Base-by-base conservation (phyloP, 192 early-diverging fungal species). In the Backusella circina region DNA sequence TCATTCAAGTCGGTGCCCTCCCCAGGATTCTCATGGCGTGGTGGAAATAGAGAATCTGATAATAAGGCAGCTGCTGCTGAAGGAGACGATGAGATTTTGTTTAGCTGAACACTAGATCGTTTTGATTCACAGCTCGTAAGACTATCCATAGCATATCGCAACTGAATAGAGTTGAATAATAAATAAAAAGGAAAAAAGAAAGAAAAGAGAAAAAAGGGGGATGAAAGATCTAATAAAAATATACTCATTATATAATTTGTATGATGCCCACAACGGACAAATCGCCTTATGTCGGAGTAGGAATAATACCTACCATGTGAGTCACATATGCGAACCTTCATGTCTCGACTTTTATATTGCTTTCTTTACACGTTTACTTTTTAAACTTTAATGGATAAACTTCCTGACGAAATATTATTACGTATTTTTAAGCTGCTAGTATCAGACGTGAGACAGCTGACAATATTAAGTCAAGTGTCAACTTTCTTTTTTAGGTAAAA, bases 1-100 rank as follows among this genome's bases (percentile, higher is more conserved):
- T 83, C 79, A n/a, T 74, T 77, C 16, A 83, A 79, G 12, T 78
- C 79, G 4, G 61, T 28, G 33, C 80, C 82, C 21, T 41, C 61
- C 12, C 75, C 64, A 35, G 57, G 31, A 28, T 72, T 70, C 32
- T 78, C 57, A 15, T 71, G 38, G n/a, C 80, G 41, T 31, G 80
- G 80, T 38, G 81, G 81, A 50, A 83, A 83, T 0, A 83, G 50
- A 13, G 71, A 79, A 41, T 83, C 81, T 28, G 77, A 76, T 5
- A 83, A 67, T 8, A 82, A 65, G 1, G 74, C 61, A 31, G 77
- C 77, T 31, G 77, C 81, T 57, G 79, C 71, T 51, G 79, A 70
- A 31, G 78, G 73, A 9, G 75, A 57, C 9, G 75, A 75, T 37
- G 69, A 61, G 21, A 61, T 10, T 26, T 61, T 26, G n/a, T 61